phyloP scores from a whole-genome alignment of 2,329 filamentous ascomycete genomes.

The Coniochaeta pulveracea region DNA sequence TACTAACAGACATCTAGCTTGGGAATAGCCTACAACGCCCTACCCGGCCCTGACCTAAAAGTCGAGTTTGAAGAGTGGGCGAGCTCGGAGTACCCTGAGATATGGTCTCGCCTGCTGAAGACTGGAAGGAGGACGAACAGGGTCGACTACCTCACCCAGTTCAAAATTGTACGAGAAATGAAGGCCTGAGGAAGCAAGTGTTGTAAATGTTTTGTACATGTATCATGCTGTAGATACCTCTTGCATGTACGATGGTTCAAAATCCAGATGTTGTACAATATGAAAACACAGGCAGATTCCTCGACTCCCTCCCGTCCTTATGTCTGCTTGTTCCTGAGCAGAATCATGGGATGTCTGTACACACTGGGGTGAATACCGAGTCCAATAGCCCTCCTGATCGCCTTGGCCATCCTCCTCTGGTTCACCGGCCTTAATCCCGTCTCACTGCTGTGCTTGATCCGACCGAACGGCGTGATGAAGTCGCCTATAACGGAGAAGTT shows the following conservation, averaged over 20 bases:
- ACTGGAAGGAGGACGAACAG: conserved; percentile 33
- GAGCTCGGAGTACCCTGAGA: conserved; percentile 49
- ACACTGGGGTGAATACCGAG: conserved; percentile 87
- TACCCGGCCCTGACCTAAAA: conserved; percentile 55
- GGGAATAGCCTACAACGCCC: conserved; percentile 64
- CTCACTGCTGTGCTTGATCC: conserved; percentile 64
- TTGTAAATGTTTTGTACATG: conserved; percentile 5
- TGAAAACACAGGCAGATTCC: too few species aligned
- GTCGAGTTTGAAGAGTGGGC: conserved; percentile 66
- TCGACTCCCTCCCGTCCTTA: too few species aligned
- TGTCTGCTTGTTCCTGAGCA: conserved; percentile 22
- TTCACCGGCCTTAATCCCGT: conserved; percentile 81
- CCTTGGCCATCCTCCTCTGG: conserved; percentile 87
- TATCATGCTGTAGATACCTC: conserved; percentile 1
- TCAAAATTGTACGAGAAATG: conserved; percentile 32
- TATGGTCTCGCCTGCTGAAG: conserved; percentile 56
- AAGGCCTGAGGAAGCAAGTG: conserved; percentile 26
- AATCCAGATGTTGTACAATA: too few species aligned
- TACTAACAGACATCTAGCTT: conserved; percentile 35
- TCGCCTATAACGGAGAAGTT: conserved; percentile 90
- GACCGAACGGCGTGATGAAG: conserved; percentile 73
- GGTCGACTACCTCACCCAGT: conserved; percentile 24
- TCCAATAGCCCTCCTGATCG: conserved; percentile 77
- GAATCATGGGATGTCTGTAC: conserved; percentile 75
- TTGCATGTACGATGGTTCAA: too few species aligned